phyloP scores from a whole-genome alignment of 176 grass and related monocot species.

The Puccinellia tenuiflora region DNA sequence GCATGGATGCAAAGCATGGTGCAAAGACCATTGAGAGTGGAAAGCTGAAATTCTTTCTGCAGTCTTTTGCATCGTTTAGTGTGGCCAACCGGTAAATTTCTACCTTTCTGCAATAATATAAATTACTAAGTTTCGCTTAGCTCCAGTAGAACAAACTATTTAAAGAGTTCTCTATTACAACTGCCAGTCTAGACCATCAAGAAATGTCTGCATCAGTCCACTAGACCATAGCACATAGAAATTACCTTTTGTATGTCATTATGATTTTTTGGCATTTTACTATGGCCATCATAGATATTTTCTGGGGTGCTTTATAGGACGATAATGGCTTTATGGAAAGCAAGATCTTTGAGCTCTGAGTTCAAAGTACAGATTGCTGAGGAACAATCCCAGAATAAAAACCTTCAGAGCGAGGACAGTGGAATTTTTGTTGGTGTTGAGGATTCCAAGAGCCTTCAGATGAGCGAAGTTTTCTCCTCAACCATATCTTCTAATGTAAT shows the following conservation, averaged over 20 bases:
- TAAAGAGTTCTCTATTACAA: background rate
- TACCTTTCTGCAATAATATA: background rate
- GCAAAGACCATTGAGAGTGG: slow-evolving; percentile 79
- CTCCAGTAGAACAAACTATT: background rate
- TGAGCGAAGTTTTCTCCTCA: slow-evolving; percentile 55
- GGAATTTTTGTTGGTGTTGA: slow-evolving; percentile 65
- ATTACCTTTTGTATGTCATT: slow-evolving; percentile 21
- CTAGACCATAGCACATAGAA: slow-evolving; percentile 18
- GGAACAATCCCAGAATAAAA: slow-evolving; percentile 61
- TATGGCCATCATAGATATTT: slow-evolving; percentile 12
- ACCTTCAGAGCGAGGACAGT: slow-evolving; percentile 59
- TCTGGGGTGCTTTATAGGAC: slow-evolving; percentile 52
- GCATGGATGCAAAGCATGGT: slow-evolving; percentile 88
- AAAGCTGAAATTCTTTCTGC: slow-evolving; percentile 76
- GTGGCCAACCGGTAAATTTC: slow-evolving; percentile 72
- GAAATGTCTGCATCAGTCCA: background rate
- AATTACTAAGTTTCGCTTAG: background rate
- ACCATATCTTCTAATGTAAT: slow-evolving; percentile 56
- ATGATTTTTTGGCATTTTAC: background rate
- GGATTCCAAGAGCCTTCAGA: slow-evolving; percentile 60
- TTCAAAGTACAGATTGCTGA: slow-evolving; percentile 70
- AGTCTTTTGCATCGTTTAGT: slow-evolving; percentile 91
- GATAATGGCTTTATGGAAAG: slow-evolving; percentile 94
- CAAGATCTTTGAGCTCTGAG: slow-evolving; percentile 68
- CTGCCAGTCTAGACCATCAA: background rate